These are phyloP conservation scores for Saccharomycopsis crataegensis DNA, from an alignment of 1,139 yeast genomes.

Conservation along the genomic window DNA sequence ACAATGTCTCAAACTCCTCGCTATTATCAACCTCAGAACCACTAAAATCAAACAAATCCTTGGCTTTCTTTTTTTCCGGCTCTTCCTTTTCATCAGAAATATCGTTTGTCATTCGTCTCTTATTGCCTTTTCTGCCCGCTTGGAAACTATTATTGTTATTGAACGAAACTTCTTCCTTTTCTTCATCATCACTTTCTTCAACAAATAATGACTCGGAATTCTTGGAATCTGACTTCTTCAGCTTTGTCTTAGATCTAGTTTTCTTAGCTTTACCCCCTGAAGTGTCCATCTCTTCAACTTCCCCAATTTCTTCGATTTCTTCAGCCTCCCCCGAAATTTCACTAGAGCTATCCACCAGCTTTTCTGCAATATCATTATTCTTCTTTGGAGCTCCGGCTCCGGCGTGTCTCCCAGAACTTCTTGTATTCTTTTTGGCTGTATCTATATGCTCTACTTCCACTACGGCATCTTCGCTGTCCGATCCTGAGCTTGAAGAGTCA, in stretches of 20 bases:
- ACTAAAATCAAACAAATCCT: conserved; percentile 13
- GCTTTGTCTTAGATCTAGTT: neutral
- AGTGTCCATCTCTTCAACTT: neutral
- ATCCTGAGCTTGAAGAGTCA: too few species aligned
- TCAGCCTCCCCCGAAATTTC: too few species aligned
- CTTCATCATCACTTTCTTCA: neutral
- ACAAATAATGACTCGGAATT: neutral
- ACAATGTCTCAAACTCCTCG: conserved; percentile 11
- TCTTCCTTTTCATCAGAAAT: neutral
- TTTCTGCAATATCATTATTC: too few species aligned
- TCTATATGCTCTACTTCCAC: too few species aligned
- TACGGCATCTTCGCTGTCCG: too few species aligned
- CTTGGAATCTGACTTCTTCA: neutral
- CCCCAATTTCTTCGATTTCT: neutral
- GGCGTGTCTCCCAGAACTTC: too few species aligned
- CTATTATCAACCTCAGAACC: conserved; percentile 7
- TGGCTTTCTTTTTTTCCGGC: conserved; percentile 1
- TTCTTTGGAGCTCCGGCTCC: too few species aligned
- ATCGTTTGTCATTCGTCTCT: conserved; percentile 6
- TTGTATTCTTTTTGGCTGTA: too few species aligned
- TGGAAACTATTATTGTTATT: conserved; percentile 8
- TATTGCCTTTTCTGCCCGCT: neutral
- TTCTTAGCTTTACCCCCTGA: neutral
- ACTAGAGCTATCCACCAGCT: too few species aligned
- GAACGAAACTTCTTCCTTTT: neutral